phyloP scores from a whole-genome alignment of 148 eudicot genomes.

The Mesembryanthemum crystallinum region DNA sequence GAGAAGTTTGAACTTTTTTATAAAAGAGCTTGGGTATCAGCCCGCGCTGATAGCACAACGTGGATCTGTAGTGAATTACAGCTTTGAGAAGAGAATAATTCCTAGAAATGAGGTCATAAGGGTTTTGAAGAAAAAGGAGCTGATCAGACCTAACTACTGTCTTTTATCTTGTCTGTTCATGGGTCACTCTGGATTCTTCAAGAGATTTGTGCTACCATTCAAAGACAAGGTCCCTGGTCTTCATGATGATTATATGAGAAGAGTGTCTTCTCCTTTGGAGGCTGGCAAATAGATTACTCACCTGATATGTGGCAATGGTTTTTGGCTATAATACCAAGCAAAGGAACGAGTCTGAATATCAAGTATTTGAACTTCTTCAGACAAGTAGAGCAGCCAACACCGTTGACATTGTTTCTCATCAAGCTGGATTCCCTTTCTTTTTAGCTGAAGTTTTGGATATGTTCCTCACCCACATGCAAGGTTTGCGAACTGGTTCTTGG shows the following conservation, averaged over 20 bases:
- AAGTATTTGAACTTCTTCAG: not conserved
- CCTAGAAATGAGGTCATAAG: constrained; percentile 31
- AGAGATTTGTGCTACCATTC: constrained; percentile 22
- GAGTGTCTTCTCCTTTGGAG: not conserved
- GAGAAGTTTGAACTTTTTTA: constrained; percentile 23
- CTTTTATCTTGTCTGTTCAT: not conserved
- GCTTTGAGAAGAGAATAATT: constrained; percentile 36
- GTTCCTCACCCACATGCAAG: too few relatives aligned
- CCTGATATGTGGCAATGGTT: too few relatives aligned
- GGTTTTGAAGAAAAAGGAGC: constrained; percentile 31
- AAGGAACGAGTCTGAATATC: not conserved
- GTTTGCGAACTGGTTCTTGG: too few relatives aligned
- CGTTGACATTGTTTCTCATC: not conserved
- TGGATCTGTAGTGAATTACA: constrained; percentile 16
- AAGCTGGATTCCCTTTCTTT: too few relatives aligned
- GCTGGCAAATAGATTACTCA: not conserved
- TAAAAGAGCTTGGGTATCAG: constrained; percentile 33
- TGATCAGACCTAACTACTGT: constrained; percentile 2
- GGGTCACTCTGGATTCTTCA: constrained; percentile 19
- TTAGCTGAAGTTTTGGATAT: too few relatives aligned
- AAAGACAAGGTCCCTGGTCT: constrained; percentile 18
- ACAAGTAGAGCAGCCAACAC: not conserved
- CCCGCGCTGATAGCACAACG: constrained; percentile 20
- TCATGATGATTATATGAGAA: constrained; percentile 7
- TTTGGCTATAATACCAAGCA: not conserved